These are phyloP conservation scores for Trametes maxima DNA, from an alignment of 768 basidiomycete species.

Conservation along the genomic window DNA sequence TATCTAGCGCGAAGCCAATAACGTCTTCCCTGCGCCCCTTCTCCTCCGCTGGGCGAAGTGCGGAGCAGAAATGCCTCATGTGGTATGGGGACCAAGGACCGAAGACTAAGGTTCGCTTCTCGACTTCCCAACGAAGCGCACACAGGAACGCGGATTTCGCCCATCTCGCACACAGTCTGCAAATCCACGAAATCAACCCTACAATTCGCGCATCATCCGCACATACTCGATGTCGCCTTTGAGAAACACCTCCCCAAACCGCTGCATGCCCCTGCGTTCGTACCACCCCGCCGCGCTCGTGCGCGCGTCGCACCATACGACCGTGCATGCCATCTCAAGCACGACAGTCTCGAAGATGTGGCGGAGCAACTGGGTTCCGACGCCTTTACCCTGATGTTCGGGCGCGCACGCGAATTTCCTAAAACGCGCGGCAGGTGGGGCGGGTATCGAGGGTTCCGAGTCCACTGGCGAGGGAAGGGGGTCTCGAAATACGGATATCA, in stretches of 20 bases:
- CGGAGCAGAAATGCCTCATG: no score
- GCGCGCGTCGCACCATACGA: constrained; percentile 64
- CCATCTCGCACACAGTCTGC: neutral
- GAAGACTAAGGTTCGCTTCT: no score
- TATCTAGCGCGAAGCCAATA: no score
- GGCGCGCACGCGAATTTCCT: constrained; percentile 63
- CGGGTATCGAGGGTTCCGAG: neutral
- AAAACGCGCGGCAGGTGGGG: constrained; percentile 44
- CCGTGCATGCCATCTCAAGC: constrained; percentile 42
- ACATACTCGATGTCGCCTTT: constrained; percentile 59
- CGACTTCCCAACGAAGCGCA: neutral
- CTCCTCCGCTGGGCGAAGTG: no score
- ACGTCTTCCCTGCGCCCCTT: no score
- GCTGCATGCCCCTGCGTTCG: constrained; percentile 48
- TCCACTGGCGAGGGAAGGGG: constrained; percentile 36
- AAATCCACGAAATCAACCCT: neutral
- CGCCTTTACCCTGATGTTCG: constrained; percentile 52
- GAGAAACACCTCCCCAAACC: constrained; percentile 55
- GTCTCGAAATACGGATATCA: constrained; percentile 60
- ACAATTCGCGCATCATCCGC: constrained; percentile 46
- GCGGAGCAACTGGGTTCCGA: constrained; percentile 52
- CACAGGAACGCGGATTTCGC: neutral
- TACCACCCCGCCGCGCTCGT: constrained; percentile 51
- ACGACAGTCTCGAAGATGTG: constrained; percentile 42
- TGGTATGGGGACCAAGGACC: no score